A percentile compares a stretch with the other conserved stretches of the same genome.
Conservation (phyloP, 192 early-diverging fungal genomes). For the Spizellomyces punctatus region DNA sequence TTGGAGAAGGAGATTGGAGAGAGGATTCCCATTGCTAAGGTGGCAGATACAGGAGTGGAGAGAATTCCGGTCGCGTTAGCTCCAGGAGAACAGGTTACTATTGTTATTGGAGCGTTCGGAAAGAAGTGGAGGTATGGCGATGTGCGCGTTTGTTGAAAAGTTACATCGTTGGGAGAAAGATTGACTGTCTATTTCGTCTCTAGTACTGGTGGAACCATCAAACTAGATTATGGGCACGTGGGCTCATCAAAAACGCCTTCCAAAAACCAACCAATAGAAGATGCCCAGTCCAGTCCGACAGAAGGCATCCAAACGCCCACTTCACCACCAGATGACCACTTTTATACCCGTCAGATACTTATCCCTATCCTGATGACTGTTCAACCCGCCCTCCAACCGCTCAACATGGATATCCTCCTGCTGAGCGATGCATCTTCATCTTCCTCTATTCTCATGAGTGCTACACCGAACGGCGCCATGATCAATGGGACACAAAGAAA, state of each 20-base stretch:
- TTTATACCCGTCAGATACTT: conserved; percentile 68
- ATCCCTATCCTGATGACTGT: conserved; percentile 74
- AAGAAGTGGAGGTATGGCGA: conserved; percentile 65
- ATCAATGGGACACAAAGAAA: conserved; percentile 24
- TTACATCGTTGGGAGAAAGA: too few species aligned
- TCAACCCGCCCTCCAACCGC: conserved; percentile 58
- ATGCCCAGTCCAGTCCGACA: too few species aligned
- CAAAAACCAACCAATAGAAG: too few species aligned
- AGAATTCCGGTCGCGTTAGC: conserved; percentile 48
- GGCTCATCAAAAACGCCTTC: too few species aligned
- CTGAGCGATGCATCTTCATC: conserved; percentile 31
- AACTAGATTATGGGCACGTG: conserved; percentile 70
- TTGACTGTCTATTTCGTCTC: neutral
- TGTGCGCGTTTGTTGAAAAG: neutral
- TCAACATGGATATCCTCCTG: conserved; percentile 70
- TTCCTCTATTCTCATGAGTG: conserved; percentile 3
- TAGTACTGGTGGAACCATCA: conserved; percentile 70
- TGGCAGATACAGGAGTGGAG: conserved; percentile 25
- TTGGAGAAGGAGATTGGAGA: conserved; percentile 26
- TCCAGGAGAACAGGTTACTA: conserved; percentile 49
- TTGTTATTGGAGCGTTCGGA: conserved; percentile 72
- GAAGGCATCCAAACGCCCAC: too few species aligned
- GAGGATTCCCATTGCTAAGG: neutral
- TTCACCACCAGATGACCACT: conserved; percentile 19
- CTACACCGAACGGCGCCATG: neutral